Conservation (phyloP, 2,329 filamentous ascomycete species). For the Colletotrichum destructivum region DNA sequence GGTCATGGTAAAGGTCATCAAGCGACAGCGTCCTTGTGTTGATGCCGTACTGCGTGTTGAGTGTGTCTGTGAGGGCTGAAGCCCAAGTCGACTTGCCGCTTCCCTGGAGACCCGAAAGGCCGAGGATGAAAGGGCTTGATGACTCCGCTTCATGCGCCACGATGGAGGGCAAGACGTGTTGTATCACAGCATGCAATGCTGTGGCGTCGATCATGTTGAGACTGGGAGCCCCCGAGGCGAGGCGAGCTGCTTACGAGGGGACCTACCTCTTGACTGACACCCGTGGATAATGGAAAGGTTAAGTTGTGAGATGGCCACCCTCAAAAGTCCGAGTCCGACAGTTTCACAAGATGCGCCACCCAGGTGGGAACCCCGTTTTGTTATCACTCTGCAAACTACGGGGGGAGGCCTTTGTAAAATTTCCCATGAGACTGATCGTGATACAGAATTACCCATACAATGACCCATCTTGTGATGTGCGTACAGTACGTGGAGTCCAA, state of each 20-base stretch:
- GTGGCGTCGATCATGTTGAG: conserved; percentile 28
- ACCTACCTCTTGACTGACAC: background rate
- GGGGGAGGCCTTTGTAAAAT: background rate
- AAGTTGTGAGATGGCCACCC: background rate
- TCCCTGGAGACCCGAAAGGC: conserved; percentile 39
- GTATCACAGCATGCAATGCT: conserved; percentile 20
- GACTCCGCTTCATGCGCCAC: conserved; percentile 9
- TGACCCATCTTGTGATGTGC: too few relatives aligned
- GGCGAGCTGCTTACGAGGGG: background rate
- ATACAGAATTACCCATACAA: too few relatives aligned
- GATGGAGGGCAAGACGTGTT: conserved; percentile 28
- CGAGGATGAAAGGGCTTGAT: conserved; percentile 29
- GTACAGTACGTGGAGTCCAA: too few relatives aligned
- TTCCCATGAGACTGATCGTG: background rate
- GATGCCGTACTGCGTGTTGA: conserved; percentile 33
- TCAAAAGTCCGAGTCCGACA: conserved; percentile 1
- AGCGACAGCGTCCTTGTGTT: conserved; percentile 38
- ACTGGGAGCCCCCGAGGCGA: background rate
- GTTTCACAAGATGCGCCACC: background rate
- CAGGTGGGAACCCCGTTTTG: background rate
- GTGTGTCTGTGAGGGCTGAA: conserved; percentile 29
- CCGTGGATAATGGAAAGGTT: too few relatives aligned
- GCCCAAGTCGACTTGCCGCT: conserved; percentile 43
- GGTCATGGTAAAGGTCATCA: conserved; percentile 39
- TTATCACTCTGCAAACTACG: conserved; percentile 13